Percentiles rank a stretch among this genome's conserved stretches.
Evolutionary conservation across 768 basidiomycete genomes (phyloP).

Genomic region (Rubroboletus pulcherrimus): DNA sequence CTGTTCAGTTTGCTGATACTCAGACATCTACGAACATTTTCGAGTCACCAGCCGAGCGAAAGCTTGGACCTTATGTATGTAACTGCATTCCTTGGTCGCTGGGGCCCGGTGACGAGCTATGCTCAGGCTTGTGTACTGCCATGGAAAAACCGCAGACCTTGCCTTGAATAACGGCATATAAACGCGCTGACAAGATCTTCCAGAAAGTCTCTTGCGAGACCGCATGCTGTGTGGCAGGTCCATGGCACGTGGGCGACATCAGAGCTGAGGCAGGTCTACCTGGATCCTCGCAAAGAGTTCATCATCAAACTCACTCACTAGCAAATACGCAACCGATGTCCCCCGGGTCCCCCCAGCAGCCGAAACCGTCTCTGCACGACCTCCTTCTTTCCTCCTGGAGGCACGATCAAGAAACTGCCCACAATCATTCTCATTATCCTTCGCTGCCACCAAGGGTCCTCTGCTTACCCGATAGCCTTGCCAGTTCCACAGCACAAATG

Average conservation of each 20-base stretch:
- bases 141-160: neutral
- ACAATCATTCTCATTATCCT: neutral
- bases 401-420: neutral
- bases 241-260: neutral
- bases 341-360: neutral
- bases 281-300: too few relatives aligned
- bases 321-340: neutral
- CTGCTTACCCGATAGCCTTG: neutral
- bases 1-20: neutral
- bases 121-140: neutral
- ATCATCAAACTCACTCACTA: neutral
- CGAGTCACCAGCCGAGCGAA: neutral
- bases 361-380: neutral
- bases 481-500: neutral
- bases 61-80: neutral
- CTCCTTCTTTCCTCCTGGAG: constrained; percentile 2
- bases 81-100: neutral
- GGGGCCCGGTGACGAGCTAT: neutral
- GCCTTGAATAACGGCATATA: neutral
- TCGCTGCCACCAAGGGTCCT: neutral
- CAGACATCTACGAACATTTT: neutral
- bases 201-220: neutral
- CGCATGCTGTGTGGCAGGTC: neutral
- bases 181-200: neutral
- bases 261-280: neutral